Percentiles rank a stretch among this genome's conserved stretches.
Conservation (phyloP, 768 basidiomycete species). For the Boletus tomentosulus region DNA sequence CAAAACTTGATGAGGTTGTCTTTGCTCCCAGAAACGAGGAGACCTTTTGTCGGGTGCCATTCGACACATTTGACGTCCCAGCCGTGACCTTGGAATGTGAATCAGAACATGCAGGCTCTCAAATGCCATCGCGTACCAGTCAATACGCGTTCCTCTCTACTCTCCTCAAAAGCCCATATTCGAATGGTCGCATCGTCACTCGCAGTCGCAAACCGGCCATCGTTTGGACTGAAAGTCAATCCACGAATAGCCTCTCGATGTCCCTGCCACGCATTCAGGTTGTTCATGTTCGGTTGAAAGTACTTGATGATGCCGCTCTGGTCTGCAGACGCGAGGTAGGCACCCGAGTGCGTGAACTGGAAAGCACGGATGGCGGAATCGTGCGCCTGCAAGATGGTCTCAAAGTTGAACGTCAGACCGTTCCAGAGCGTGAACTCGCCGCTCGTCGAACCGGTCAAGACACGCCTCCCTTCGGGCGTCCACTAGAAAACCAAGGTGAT, state of each 20-base stretch:
- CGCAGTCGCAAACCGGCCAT: slow-evolving; percentile 87
- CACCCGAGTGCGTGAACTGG: slow-evolving; percentile 88
- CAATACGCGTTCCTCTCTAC: slow-evolving; percentile 80
- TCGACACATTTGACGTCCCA: slow-evolving; percentile 99
- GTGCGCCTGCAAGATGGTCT: slow-evolving; percentile 98
- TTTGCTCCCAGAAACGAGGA: slow-evolving; percentile 93
- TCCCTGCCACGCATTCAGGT: slow-evolving; percentile 89
- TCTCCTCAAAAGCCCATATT: slow-evolving; percentile 94
- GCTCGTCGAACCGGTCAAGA: slow-evolving; percentile 92
- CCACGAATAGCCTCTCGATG: slow-evolving; percentile 94
- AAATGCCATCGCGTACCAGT: slow-evolving; percentile 48
- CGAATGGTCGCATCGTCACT: slow-evolving; percentile 94
- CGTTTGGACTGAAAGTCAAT: slow-evolving; percentile 88
- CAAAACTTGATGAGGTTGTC: slow-evolving; percentile 99
- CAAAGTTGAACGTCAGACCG: slow-evolving; percentile 98
- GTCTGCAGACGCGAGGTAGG: slow-evolving; percentile 90
- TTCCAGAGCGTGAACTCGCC: slow-evolving; percentile 99
- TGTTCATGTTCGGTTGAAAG: slow-evolving; percentile 99
- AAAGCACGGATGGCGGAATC: slow-evolving; percentile 91
- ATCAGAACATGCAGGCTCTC: background rate
- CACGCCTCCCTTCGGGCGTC: slow-evolving; percentile 93
- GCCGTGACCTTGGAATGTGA: slow-evolving; percentile 69
- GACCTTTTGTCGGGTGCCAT: slow-evolving; percentile 97
- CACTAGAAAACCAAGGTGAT: slow-evolving; percentile 50
- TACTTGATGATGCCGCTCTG: slow-evolving; percentile 96